Evolutionary conservation across 768 basidiomycete genomes (phyloP).

Genomic region (Hypholoma fasciculare): DNA sequence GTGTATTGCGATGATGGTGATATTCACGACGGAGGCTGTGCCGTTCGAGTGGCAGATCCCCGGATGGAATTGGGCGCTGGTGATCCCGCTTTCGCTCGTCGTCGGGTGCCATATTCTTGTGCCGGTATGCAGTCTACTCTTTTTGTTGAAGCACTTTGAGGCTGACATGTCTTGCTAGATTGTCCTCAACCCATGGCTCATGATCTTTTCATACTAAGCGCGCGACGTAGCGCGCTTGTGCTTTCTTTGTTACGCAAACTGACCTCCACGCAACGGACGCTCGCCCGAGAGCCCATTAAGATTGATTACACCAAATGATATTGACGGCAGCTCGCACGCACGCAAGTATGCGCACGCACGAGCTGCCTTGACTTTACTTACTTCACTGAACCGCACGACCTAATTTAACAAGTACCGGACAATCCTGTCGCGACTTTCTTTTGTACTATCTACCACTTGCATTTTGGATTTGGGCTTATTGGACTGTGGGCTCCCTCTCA

Average conservation of each 20-base stretch:
- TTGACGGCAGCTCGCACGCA: no score
- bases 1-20: slow-evolving; percentile 36
- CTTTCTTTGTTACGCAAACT: no score
- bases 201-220: slow-evolving; percentile 13
- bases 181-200: slow-evolving; percentile 12
- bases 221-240: no score
- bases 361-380: no score
- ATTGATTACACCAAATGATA: no score
- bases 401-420: not conserved
- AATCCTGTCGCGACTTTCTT: not conserved
- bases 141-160: not conserved
- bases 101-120: slow-evolving; percentile 68
- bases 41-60: slow-evolving; percentile 69
- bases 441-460: not conserved
- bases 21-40: slow-evolving; percentile 56
- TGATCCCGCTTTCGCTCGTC: slow-evolving; percentile 65
- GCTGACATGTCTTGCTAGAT: slow-evolving; percentile 4
- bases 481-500: no score
- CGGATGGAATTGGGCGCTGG: slow-evolving; percentile 66
- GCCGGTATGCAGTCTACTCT: slow-evolving; percentile 48
- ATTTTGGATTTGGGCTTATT: no score
- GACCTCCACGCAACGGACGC: no score
- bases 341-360: no score
- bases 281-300: no score
- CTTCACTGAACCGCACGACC: no score